Evolutionary conservation across 2,329 filamentous ascomycete genomes (phyloP).

Genomic region (Colletotrichum ledebouriae): DNA sequence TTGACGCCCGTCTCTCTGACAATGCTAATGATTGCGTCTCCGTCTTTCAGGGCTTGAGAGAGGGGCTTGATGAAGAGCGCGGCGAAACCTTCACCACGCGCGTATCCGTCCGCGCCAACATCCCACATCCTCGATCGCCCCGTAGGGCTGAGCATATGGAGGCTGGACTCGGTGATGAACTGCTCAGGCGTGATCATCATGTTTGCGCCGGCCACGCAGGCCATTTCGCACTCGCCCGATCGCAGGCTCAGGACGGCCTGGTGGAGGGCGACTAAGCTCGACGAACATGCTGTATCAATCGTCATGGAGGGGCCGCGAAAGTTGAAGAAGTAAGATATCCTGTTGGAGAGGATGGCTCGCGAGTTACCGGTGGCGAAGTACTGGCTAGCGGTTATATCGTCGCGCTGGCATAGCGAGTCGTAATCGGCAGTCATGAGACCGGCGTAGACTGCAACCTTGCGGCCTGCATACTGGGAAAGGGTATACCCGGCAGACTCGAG

Average conservation of each 20-base stretch:
- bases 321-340: constrained; percentile 58
- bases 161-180: constrained; percentile 44
- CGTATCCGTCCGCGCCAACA: constrained; percentile 61
- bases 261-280: constrained; percentile 58
- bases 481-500: constrained; percentile 47
- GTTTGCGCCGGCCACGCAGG: constrained; percentile 51
- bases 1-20: constrained; percentile 56
- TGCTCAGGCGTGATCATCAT: constrained; percentile 44
- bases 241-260: constrained; percentile 55
- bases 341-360: constrained; percentile 54
- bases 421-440: constrained; percentile 49
- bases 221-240: constrained; percentile 49
- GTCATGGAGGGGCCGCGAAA: constrained; percentile 57
- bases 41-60: constrained; percentile 57
- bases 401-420: constrained; percentile 46
- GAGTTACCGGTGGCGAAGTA: constrained; percentile 53
- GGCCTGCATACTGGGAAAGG: constrained; percentile 35
- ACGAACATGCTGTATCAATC: constrained; percentile 62
- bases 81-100: constrained; percentile 60
- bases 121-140: constrained; percentile 56
- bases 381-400: constrained; percentile 46
- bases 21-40: constrained; percentile 51
- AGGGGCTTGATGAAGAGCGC: constrained; percentile 58
- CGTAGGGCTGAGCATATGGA: constrained; percentile 47
- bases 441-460: constrained; percentile 44